These are phyloP conservation scores for Suhomyces sp. DNA, from an alignment of 805 yeast species.

Conservation along the genomic window DNA sequence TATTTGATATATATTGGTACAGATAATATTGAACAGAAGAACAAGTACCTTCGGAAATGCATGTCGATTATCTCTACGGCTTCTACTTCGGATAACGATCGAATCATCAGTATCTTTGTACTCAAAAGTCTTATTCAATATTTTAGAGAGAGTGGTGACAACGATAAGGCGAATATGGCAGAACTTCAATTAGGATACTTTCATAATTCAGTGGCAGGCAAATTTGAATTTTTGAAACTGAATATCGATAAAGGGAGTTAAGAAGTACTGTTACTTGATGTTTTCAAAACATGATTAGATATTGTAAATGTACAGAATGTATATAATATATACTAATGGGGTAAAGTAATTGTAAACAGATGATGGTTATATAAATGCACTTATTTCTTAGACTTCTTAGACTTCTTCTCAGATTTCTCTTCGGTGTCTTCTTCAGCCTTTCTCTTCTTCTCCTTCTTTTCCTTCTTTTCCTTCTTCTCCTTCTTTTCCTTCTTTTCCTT, in stretches of 20 bases:
- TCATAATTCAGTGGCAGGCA: constrained; percentile 8
- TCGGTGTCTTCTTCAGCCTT: constrained; percentile 46
- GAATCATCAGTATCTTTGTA: constrained; percentile 19
- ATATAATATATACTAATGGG: not conserved
- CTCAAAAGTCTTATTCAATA: constrained; percentile 15
- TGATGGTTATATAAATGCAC: constrained; percentile 11
- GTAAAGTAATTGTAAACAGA: constrained; percentile 7
- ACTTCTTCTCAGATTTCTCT: constrained; percentile 49
- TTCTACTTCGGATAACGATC: constrained; percentile 18
- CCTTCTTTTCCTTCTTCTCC: constrained; percentile 53
- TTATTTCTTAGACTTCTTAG: constrained; percentile 44
- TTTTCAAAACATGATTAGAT: not conserved
- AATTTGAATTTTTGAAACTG: constrained; percentile 10
- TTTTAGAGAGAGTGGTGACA: constrained; percentile 17
- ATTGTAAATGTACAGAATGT: not conserved
- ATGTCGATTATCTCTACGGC: constrained; percentile 12
- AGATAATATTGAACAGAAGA: constrained; percentile 15
- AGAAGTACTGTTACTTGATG: not conserved
- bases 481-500: constrained; percentile 48
- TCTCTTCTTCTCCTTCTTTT: constrained; percentile 63
- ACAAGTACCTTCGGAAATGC: constrained; percentile 15
- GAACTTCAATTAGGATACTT: constrained; percentile 18
- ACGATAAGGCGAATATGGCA: constrained; percentile 20
- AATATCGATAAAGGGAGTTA: constrained; percentile 1
- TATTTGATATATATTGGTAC: constrained; percentile 16